Evolutionary conservation across 768 basidiomycete species (phyloP), one percentile per base, ranked within the genome.

Genomic region (Wakefieldia striispora): DNA sequence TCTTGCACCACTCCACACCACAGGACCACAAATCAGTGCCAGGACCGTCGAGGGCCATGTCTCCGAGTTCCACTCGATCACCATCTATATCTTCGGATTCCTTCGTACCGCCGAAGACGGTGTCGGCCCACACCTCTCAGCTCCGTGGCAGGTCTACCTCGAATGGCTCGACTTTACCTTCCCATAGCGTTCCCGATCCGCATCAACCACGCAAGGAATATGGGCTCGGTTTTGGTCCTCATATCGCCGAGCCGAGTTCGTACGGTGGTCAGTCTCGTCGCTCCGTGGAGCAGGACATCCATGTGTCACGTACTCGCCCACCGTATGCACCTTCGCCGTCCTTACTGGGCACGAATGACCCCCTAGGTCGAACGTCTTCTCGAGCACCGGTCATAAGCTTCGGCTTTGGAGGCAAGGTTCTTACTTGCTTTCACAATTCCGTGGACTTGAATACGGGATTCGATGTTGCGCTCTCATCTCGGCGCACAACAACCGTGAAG

Each of bases 391-490:
- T 97, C 24, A 73, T 95, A 46, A 87, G 83, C 53, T 97, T 97
- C 59, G 95, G 95, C 0, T 94, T 95, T 59, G 93, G 93, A n/a
- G 95, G 95, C 11, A 88, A 87, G 61, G 60, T 97, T 49, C 78
- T 95, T 9, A 86, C 91, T 8, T 95, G 90, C 66, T 97, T 95
- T 73, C 92, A 91, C 57, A 79, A 81, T 26, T 76, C 80, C 44
- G 72, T 79, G 12, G 79, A 81, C 14, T 66, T 86, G 63, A 82
- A 75, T 64, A 82, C 86, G 17, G 85, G 88, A 37, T 86, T 91
- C 64, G 86, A 91, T 66, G 82, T 90, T 41, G 84, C 88, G 2
- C 71, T 91, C 21, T 80, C 86, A 12, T 81, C 84, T 14, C 80
- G 87, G 26, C 81, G 81, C 43, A 81, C 85, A 11, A 86, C 84